Conservation (phyloP, 2,329 filamentous ascomycete genomes). For the Sporothrix brasiliensis region DNA sequence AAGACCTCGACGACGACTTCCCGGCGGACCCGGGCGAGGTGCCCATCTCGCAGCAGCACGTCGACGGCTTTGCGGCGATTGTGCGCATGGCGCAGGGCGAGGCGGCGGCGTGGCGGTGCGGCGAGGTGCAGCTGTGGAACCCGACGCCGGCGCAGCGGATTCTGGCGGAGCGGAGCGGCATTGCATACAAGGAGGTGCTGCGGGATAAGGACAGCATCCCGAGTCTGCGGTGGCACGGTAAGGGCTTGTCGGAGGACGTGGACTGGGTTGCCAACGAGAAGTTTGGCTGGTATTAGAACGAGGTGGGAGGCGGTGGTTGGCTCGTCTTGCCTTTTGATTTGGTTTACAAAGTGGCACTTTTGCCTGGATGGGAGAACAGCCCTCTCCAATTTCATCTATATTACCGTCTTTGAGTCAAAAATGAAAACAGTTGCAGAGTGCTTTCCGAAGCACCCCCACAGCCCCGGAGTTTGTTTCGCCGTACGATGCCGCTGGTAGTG, state of each 20-base stretch:
- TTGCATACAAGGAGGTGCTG: constrained; percentile 56
- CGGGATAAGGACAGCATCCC: constrained; percentile 70
- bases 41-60: constrained; percentile 45
- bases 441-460: background rate
- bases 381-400: background rate
- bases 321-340: background rate
- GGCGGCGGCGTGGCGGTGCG: constrained; percentile 71
- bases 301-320: background rate
- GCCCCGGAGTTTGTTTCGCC: background rate
- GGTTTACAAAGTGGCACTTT: background rate
- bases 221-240: constrained; percentile 71
- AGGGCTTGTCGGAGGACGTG: constrained; percentile 53
- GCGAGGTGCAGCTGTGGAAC: constrained; percentile 80
- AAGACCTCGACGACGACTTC: constrained; percentile 56
- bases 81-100: constrained; percentile 68
- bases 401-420: background rate
- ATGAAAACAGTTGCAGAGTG: background rate
- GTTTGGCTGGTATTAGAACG: constrained; percentile 61
- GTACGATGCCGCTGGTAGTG: no score
- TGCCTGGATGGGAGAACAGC: background rate
- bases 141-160: constrained; percentile 59
- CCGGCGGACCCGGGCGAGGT: constrained; percentile 38
- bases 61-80: constrained; percentile 62
- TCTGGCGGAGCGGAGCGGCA: constrained; percentile 52
- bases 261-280: constrained; percentile 79